Base-by-base conservation (phyloP, 495 filamentous ascomycete species). In the Aspergillus biplanus region DNA sequence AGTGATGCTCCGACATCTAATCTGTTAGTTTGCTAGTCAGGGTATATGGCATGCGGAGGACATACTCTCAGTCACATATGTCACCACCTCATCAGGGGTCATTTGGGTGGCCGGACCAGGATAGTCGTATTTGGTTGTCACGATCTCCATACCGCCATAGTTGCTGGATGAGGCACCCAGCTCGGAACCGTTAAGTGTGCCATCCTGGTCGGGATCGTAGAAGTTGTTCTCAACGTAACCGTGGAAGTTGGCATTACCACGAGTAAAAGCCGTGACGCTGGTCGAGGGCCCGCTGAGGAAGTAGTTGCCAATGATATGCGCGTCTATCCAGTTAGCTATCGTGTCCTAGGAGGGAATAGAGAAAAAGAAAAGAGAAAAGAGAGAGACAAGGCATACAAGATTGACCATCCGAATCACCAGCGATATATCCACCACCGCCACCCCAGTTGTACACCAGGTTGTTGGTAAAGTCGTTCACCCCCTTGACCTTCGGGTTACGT, bases 401-500 rank as follows among this genome's bases (percentile, higher is more conserved):
- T n/a, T 61, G 31, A 6, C 57, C 57, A 21, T 21, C 34, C 15
- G 65, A 67, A 34, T 59, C 61, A 9, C 65, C 65, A n/a, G 65
- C 65, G 27, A 67, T 67, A 39, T 67, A 67, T 3, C 65, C 65
- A 58, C 65, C 65, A 16, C 65, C 65, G 12, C 65, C 65, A 18
- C 65, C 65, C 65, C 61, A 67, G 61, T 67, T 67, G 34, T 67
- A 67, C 7, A 64, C 37, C 3, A 67, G 39, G 21, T 67, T 64
- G 52, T 67, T 67, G 2, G 65, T 67, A 44, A 67, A 67, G 56
- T 67, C 65, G 42, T 67, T 67, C 1, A 67, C 65, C 2, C 65
- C 65, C 57, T 67, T 67, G n/a, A 67, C 65, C 61, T 67, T 67
- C 7, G 65, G 65, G n/a, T 67, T 67, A 16, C 65, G 57, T 15